These are phyloP conservation scores for Solanum clarkiae DNA, from an alignment of 257 asterid genomes.

Conservation along the genomic window DNA sequence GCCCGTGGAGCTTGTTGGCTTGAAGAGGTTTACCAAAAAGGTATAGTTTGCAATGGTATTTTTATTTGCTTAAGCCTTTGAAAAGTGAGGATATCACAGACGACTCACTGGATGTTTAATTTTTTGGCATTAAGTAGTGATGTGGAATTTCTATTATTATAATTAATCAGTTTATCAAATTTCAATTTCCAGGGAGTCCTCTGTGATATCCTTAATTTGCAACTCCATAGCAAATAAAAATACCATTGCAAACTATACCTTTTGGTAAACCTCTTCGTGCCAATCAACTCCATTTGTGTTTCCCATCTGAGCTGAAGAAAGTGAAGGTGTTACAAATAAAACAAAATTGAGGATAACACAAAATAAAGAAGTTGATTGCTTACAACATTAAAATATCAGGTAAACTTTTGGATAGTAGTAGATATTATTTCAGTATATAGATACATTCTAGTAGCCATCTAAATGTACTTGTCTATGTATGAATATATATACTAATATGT, in stretches of 20 bases:
- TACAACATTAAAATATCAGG: background rate
- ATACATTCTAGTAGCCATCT: background rate
- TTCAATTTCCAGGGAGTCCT: background rate
- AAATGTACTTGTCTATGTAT: background rate
- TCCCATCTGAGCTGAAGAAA: slow-evolving; percentile 64
- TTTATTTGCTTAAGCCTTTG: background rate
- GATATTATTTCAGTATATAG: background rate
- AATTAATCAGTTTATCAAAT: background rate
- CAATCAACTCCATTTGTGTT: slow-evolving; percentile 53
- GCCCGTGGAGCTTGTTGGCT: slow-evolving; percentile 65
- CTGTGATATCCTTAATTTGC: background rate
- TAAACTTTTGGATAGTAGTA: background rate
- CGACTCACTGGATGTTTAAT: background rate
- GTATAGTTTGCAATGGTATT: background rate
- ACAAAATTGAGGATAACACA: background rate
- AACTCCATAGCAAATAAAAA: background rate
- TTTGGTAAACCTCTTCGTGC: slow-evolving; percentile 86
- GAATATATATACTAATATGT: background rate
- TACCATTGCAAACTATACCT: slow-evolving; percentile 10
- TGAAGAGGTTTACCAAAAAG: slow-evolving; percentile 78
- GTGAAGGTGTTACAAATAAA: slow-evolving; percentile 39
- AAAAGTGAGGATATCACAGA: background rate
- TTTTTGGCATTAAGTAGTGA: background rate
- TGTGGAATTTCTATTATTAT: background rate
- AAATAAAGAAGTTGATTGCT: background rate